A percentile compares a stretch with the other conserved stretches of the same genome.
Conservation (phyloP, 192 early-diverging fungal species). For the Coemansia sp. region DNA sequence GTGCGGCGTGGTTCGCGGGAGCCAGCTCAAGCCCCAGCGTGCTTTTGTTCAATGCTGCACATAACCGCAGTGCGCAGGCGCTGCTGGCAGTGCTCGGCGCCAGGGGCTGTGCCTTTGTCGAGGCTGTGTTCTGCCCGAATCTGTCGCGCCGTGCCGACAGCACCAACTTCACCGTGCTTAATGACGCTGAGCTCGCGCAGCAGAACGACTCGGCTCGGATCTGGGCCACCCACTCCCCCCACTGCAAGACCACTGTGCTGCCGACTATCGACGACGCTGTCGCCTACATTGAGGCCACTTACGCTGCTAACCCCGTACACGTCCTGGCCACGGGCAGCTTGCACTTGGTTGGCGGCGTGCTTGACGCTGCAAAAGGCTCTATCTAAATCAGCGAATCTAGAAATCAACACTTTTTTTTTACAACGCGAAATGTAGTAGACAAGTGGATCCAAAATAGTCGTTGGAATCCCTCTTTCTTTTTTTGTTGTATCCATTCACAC, state of each 20-base stretch:
- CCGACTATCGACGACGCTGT: conserved; percentile 70
- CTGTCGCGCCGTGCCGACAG: conserved; percentile 64
- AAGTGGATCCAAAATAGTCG: neutral
- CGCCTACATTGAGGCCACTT: conserved; percentile 50
- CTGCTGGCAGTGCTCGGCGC: conserved; percentile 71
- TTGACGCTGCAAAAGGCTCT: conserved; percentile 59
- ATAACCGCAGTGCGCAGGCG: conserved; percentile 64
- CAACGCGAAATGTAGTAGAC: neutral
- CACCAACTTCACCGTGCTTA: conserved; percentile 67
- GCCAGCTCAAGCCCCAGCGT: conserved; percentile 40
- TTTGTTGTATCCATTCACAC: neutral
- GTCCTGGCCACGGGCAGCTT: conserved; percentile 92
- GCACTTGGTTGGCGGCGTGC: conserved; percentile 84
- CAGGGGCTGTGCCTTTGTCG: conserved; percentile 53
- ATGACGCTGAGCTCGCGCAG: conserved; percentile 60
- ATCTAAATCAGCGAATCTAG: conserved; percentile 3
- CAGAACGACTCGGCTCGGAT: conserved; percentile 64
- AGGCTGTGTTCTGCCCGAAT: conserved; percentile 84
- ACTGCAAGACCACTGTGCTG: conserved; percentile 39
- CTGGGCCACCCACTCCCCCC: conserved; percentile 58
- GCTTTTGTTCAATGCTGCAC: conserved; percentile 88
- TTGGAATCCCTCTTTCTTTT: conserved; percentile 3
- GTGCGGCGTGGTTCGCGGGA: conserved; percentile 59
- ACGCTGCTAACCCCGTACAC: conserved; percentile 34
- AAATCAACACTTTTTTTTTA: conserved; percentile 6